Conservation (phyloP, 768 basidiomycete species). For the Galerina marginata region DNA sequence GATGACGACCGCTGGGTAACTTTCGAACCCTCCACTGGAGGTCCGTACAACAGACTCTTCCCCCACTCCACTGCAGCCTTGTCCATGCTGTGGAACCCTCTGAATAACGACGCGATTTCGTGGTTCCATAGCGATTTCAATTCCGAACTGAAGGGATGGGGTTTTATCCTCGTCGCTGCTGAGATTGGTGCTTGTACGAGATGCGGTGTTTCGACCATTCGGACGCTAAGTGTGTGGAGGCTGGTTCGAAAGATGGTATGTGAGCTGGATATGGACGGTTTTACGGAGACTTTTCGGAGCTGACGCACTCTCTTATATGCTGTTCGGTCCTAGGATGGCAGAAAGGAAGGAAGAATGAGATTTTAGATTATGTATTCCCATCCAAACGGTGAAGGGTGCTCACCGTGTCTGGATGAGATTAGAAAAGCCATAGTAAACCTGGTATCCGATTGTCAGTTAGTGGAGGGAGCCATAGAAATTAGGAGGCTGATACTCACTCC, state of each 20-base stretch:
- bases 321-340: conserved; percentile 51
- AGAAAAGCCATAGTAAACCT: conserved; percentile 78
- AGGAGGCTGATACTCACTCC: conserved; percentile 49
- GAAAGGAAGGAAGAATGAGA: conserved; percentile 3
- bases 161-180: conserved; percentile 57
- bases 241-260: conserved; percentile 11
- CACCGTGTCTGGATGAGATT: conserved; percentile 65
- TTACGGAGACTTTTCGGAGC: not conserved
- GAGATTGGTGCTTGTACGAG: conserved; percentile 54
- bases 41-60: conserved; percentile 49
- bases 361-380: not conserved
- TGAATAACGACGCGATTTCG: conserved; percentile 52
- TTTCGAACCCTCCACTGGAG: conserved; percentile 11
- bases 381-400: conserved; percentile 15
- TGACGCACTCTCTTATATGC: conserved; percentile 59
- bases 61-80: conserved; percentile 53
- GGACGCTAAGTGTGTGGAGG: conserved; percentile 53
- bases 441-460: not conserved
- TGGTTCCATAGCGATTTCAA: conserved; percentile 65
- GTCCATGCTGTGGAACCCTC: conserved; percentile 52
- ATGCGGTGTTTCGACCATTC: conserved; percentile 55
- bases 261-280: not conserved
- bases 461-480: not conserved
- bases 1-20: not conserved
- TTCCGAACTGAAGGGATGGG: conserved; percentile 50